Base-by-base conservation (phyloP, 73 alveolate genomes). In the Paramecium octaurelia region DNA sequence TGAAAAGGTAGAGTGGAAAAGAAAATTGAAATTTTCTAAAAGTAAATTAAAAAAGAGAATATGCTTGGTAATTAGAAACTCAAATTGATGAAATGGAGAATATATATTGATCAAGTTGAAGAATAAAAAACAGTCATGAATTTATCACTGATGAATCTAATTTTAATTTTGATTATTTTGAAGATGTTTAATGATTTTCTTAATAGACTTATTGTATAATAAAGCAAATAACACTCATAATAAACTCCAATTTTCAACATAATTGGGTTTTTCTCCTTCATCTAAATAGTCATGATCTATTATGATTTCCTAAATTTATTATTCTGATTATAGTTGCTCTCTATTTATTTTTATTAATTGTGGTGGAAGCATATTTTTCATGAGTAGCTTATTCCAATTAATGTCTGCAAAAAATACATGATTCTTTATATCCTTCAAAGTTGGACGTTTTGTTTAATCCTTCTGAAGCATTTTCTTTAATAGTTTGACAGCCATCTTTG, bases 391-490 rank as follows among this genome's bases (percentile, higher is more conserved):
- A 29, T 69, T 44, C 97, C 97, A 95, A 87, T 95, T 91, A 27
- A 95, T 86, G 21, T 88, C 95, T n/a, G 93, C 93, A 80, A 95
- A 95, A 83, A 95, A 95, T 31, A 60, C 40, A 93, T 95, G 93
- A 44, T 80, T 77, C 89, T 95, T 95, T 23, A 95, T 88, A 87
- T 95, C 96, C 12, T n/a, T 43, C 20, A 86, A 9, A 24, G 12
- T 58, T 14, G 88, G 87, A n/a, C 93, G 24, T 10, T 2, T 86
- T 27, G 29, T 64, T 12, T 64, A 31, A 64, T 64, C 84, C 18
- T 12, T 73, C 35, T 73, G 18, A 11, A 73, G 87, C 46, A 73
- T 14, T 8, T 20, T 12, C 18, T 36, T 73, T 73, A 73, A 38
- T 88, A 58, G 80, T 48, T 88, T 92, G 31, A 54, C 8, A 16